phyloP scores from a whole-genome alignment of 441 rosid genomes.

The Gossypium laxum region DNA sequence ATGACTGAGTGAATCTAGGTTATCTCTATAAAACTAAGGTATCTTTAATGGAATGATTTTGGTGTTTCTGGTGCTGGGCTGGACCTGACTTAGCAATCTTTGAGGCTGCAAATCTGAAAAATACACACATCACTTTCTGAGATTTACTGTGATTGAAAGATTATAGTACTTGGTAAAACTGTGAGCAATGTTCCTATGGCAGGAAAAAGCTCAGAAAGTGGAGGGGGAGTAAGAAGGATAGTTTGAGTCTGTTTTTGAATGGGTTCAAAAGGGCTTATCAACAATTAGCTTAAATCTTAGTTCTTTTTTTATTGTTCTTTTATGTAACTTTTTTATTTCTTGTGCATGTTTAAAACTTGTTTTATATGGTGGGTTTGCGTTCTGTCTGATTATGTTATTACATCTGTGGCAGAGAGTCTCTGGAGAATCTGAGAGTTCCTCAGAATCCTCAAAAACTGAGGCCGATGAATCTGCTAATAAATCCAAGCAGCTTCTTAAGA shows the following conservation, averaged over 20 bases:
- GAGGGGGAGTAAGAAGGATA: neutral
- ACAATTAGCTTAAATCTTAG: neutral
- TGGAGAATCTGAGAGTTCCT: constrained; percentile 44
- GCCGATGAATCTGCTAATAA: constrained; percentile 37
- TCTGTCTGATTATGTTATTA: constrained; percentile 20
- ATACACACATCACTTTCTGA: neutral
- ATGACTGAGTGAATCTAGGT: neutral
- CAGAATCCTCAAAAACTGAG: constrained; percentile 42
- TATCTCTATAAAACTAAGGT: constrained; percentile 2
- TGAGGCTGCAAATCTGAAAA: neutral
- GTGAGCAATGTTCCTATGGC: neutral
- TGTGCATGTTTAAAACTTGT: neutral
- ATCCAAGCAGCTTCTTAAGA: constrained; percentile 45
- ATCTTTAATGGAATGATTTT: constrained; percentile 5
- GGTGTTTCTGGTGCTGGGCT: neutral
- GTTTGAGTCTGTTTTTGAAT: neutral
- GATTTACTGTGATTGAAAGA: neutral
- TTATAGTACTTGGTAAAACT: neutral
- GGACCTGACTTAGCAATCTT: constrained; percentile 3
- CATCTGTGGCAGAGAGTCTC: constrained; percentile 32
- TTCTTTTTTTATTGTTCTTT: neutral
- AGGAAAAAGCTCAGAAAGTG: neutral
- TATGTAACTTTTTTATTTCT: neutral
- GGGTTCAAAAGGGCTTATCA: neutral
- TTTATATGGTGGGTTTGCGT: constrained; percentile 8